Base-by-base conservation (phyloP, 257 asterid species). In the Fraxinus anomala region DNA sequence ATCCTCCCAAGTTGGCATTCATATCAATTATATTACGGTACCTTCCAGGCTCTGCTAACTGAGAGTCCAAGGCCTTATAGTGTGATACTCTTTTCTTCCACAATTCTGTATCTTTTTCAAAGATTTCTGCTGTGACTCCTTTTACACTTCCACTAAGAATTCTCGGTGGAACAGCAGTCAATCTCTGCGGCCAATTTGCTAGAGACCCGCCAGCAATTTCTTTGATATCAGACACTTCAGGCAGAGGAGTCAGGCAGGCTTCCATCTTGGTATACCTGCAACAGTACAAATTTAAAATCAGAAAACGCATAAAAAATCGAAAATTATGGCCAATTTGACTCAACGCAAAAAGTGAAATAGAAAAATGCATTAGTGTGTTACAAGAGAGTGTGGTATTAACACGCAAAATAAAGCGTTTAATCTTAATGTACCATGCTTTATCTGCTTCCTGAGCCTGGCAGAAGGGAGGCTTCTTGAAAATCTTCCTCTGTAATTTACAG, bases 1-100 rank as follows among this genome's bases (percentile, higher is more conserved):
- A 95, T 34, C 99, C 99, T 75, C 98, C 99, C 81, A 93, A 80
- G 44, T 82, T 77, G 3, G 98, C 93, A 63, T 95, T 95, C 99
- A 92, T 92, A 67, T 95, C 99, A 21, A 95, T 93, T 89, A 95
- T 67, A 88, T 95, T 95, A 1, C 99, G 79, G 59, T 90, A 95
- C 85, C 96, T 85, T 30, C 98, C 98, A 6, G 68, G 82, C 69
- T 92, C 98, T 3, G 94, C 98, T 65, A 95, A 75, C 86, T 93
- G 98, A 69, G 23, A 42, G 81, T 93, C 97, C 12, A 95, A 7
- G 31, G 80, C 76, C 89, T 93, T 95, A 80, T 95, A 95, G 44
- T 89, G 91, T 3, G 87, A 70, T 5, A 93, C 88, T 84, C 97
- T 83, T 79, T 81, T 85, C 87, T 86, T 89, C 99, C 99, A 95